phyloP scores from a whole-genome alignment of 495 filamentous ascomycete species.

The Xylaria intraflava region DNA sequence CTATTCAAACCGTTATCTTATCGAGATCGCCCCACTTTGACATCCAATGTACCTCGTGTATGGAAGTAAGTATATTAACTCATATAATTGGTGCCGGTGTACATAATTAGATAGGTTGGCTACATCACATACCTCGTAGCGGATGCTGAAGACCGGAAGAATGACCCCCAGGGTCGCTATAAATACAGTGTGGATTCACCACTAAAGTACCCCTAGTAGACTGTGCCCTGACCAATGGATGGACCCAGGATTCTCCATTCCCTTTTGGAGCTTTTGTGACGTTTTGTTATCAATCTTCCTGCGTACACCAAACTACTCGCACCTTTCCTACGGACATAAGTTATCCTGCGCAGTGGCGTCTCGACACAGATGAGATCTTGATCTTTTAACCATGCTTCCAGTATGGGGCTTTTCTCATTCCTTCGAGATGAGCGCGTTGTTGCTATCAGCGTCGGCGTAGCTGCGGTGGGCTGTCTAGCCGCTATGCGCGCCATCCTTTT shows the following conservation, averaged over 20 bases:
- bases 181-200: too few relatives aligned
- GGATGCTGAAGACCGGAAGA: too few relatives aligned
- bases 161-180: too few relatives aligned
- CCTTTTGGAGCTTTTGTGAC: too few relatives aligned
- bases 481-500: constrained; percentile 35
- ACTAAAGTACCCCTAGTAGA: too few relatives aligned
- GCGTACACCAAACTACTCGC: too few relatives aligned
- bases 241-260: too few relatives aligned
- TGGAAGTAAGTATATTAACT: not conserved
- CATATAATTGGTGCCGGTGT: too few relatives aligned
- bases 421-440: constrained; percentile 39
- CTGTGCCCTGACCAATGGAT: too few relatives aligned
- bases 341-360: not conserved
- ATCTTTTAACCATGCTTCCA: constrained; percentile 6
- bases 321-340: not conserved
- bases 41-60: not conserved
- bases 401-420: constrained; percentile 31
- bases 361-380: constrained; percentile 4
- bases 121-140: too few relatives aligned
- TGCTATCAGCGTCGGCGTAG: constrained; percentile 33
- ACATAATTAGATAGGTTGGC: too few relatives aligned
- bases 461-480: constrained; percentile 29
- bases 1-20: not conserved
- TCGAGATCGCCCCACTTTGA: not conserved
- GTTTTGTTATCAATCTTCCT: too few relatives aligned